phyloP scores from a whole-genome alignment of 257 asterid species.

The Gentiana dahurica region DNA sequence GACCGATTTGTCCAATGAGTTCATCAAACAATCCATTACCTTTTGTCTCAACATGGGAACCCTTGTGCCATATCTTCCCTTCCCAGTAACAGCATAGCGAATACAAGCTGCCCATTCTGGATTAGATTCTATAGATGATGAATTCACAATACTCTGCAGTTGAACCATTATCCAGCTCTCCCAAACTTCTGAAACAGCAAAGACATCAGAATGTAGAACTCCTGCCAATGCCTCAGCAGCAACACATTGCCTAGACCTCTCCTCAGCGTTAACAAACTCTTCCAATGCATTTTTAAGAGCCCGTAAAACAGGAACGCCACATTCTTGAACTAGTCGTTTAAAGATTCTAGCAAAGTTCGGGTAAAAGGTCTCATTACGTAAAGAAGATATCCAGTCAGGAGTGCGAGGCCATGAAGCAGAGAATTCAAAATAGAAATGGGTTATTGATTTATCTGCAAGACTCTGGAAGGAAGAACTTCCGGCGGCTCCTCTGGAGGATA shows the following conservation, averaged over 20 bases:
- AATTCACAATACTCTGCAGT: slow-evolving; percentile 58
- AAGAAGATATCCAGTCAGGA: slow-evolving; percentile 89
- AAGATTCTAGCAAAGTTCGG: slow-evolving; percentile 85
- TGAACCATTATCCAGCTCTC: slow-evolving; percentile 80
- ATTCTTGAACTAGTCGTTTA: slow-evolving; percentile 90
- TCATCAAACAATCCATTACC: slow-evolving; percentile 83
- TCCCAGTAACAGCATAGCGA: slow-evolving; percentile 94
- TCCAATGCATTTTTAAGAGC: slow-evolving; percentile 58
- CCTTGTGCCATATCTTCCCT: slow-evolving; percentile 79
- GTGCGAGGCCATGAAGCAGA: slow-evolving; percentile 99
- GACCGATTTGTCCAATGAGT: slow-evolving; percentile 56
- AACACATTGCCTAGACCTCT: slow-evolving; percentile 97
- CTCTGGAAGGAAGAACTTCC: slow-evolving; percentile 79
- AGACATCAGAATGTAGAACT: slow-evolving; percentile 83
- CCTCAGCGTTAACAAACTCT: slow-evolving; percentile 75
- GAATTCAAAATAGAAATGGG: slow-evolving; percentile 92
- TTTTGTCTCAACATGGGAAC: slow-evolving; percentile 72
- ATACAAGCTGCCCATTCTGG: slow-evolving; percentile 96
- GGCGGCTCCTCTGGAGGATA: slow-evolving; percentile 67
- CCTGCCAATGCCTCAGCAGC: slow-evolving; percentile 99
- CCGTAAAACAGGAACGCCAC: slow-evolving; percentile 78
- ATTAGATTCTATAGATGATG: slow-evolving; percentile 86
- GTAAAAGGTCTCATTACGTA: slow-evolving; percentile 76
- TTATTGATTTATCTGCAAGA: slow-evolving; percentile 84
- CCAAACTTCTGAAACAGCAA: slow-evolving; percentile 87